Conservation (phyloP, 139 green algal genomes). For the Dunaliella sp. region DNA sequence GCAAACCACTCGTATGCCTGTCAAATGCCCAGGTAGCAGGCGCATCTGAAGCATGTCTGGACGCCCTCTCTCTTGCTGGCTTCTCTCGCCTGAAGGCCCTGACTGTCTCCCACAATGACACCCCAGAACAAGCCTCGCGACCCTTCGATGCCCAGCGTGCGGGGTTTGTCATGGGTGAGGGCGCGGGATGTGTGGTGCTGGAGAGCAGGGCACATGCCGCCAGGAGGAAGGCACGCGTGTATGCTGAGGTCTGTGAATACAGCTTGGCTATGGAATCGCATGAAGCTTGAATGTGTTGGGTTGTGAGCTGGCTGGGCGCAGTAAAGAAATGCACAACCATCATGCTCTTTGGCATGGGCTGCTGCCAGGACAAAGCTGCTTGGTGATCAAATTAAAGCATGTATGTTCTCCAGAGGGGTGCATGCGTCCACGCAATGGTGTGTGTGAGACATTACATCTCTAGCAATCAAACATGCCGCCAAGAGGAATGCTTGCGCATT, state of each 20-base stretch:
- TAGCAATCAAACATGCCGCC: too few relatives aligned
- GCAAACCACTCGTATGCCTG: too few relatives aligned
- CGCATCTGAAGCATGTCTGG: constrained; percentile 82
- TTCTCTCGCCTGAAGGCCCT: constrained; percentile 84
- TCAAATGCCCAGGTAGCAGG: constrained; percentile 59
- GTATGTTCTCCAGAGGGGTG: too few relatives aligned
- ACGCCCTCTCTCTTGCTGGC: constrained; percentile 78
- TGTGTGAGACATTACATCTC: too few relatives aligned
- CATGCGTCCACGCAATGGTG: too few relatives aligned
- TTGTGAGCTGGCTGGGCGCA: too few relatives aligned
- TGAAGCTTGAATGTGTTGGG: too few relatives aligned
- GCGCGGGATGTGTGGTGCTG: constrained; percentile 78
- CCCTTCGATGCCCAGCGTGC: constrained; percentile 84
- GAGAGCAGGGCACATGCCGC: constrained; percentile 80
- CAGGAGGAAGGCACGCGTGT: constrained; percentile 61
- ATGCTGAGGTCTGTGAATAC: constrained; percentile 83
- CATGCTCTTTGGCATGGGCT: not conserved
- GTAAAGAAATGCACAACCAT: too few relatives aligned
- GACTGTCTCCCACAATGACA: constrained; percentile 60
- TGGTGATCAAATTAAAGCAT: too few relatives aligned
- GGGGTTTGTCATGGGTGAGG: constrained; percentile 95
- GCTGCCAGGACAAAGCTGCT: not conserved
- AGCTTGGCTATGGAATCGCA: too few relatives aligned
- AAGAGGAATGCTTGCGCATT: too few relatives aligned
- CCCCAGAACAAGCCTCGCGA: constrained; percentile 42